Evolutionary conservation across 2,329 filamentous ascomycete species (phyloP).

Genomic region (Pseudopithomyces chartarum): DNA sequence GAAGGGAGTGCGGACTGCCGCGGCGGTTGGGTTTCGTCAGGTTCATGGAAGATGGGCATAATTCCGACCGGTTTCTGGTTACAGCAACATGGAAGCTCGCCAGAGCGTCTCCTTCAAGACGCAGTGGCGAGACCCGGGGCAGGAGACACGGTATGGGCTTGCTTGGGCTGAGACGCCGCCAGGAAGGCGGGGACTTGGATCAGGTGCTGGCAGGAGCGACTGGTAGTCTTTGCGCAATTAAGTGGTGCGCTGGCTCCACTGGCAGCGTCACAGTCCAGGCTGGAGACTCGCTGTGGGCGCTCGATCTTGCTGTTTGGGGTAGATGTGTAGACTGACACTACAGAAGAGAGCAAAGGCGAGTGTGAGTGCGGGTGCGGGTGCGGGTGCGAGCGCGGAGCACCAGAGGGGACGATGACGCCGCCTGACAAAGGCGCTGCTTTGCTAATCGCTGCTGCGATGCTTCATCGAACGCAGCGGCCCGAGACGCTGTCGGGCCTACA

Average conservation of each 20-base stretch:
- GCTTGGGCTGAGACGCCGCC: conserved; percentile 28
- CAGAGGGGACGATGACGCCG: conserved; percentile 36
- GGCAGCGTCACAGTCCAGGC: conserved; percentile 21
- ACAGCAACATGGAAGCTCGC: conserved; percentile 31
- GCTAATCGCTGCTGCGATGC: too few species aligned
- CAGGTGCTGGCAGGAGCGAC: conserved; percentile 35
- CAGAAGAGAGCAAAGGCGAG: too few species aligned
- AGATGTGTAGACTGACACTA: conserved; percentile 21
- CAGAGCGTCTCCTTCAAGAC: not conserved
- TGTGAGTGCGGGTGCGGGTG: conserved; percentile 3
- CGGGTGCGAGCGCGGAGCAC: conserved; percentile 26
- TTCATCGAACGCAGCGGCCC: conserved; percentile 20
- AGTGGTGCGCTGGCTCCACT: conserved; percentile 43
- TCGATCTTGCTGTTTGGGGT: conserved; percentile 26
- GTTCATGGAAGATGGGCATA: conserved; percentile 49
- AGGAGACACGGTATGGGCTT: not conserved
- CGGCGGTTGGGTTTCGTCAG: conserved; percentile 31
- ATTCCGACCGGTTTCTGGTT: conserved; percentile 20
- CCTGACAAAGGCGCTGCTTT: conserved; percentile 29
- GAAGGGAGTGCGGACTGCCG: conserved; percentile 21
- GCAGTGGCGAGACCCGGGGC: not conserved
- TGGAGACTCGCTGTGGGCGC: conserved; percentile 8
- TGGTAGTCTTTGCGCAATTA: conserved; percentile 23
- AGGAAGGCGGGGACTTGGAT: conserved; percentile 28
- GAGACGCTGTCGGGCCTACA: conserved; percentile 24